Evolutionary conservation across 768 basidiomycete species (phyloP).

Genomic region (Mycena crocata): DNA sequence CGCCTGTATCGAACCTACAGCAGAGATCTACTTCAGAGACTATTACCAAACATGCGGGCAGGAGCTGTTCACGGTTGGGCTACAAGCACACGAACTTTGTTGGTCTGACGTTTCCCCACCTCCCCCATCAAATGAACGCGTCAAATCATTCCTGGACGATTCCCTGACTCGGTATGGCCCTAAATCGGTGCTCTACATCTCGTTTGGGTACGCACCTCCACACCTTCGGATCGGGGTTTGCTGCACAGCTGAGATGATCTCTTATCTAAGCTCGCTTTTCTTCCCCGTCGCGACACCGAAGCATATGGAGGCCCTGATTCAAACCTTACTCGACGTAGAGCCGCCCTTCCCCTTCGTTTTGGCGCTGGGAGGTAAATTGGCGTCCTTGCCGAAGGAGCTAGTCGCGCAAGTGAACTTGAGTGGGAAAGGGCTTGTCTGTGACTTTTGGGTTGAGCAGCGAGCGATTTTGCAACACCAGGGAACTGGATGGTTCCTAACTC

Average conservation of each 20-base stretch:
- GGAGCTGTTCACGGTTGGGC: conserved; percentile 19
- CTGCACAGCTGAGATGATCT: neutral
- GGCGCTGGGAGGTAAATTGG: conserved; percentile 1
- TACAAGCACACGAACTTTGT: conserved; percentile 5
- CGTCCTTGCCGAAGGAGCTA: neutral
- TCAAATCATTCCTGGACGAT: conserved; percentile 8
- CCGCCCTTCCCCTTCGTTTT: conserved; percentile 19
- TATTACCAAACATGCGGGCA: neutral
- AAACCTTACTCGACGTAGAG: conserved; percentile 6
- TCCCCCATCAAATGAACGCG: neutral
- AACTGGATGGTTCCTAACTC: too few relatives aligned
- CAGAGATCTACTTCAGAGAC: neutral
- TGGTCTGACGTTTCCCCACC: neutral
- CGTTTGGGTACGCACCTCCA: conserved; percentile 11
- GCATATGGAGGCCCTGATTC: conserved; percentile 4
- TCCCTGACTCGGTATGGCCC: neutral
- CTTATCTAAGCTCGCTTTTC: conserved; percentile 4
- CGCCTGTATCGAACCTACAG: conserved; percentile 8
- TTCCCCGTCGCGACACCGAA: conserved; percentile 1
- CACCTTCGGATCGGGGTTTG: too few relatives aligned
- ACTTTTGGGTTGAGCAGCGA: neutral
- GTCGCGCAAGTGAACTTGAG: conserved; percentile 11
- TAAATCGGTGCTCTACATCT: conserved; percentile 16
- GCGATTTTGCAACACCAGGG: neutral
- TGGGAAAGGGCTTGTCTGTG: conserved; percentile 4